Evolutionary conservation across 2,329 filamentous ascomycete genomes (phyloP), one percentile per base, ranked within the genome.

Genomic region (Trichophyton schoenleinii): DNA sequence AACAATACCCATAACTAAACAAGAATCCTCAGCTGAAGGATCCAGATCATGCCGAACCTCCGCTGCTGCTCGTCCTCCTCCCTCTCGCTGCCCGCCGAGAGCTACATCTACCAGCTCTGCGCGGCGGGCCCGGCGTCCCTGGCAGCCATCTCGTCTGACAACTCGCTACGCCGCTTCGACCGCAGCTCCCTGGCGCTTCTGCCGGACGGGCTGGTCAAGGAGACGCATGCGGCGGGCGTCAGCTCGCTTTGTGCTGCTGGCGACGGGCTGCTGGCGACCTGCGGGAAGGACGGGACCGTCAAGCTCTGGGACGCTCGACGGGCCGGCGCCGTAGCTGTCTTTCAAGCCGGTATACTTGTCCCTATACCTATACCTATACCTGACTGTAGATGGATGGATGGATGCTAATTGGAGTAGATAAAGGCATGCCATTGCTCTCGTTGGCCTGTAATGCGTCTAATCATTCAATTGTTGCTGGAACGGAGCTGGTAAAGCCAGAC

Each of bases 381-480:
- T 28, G 34, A 52, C 13, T 58, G 25, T 25, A 41, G 63, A 36
- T 48, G 48, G 15, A 44, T 5, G 2, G 41, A 44, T 44, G 41
- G n/a, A 15, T 58, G 34, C 55, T 58, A 58, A 41, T 28, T 58
- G 36, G 36, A 61, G 22, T 65, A 80, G 80, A 76, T 41, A 78
- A 76, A 63, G 73, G 77, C 44, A 74, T 78, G 3, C 74, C 79
- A 34, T 75, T 84, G 55, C 78, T 83, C 25, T 80, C 82, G 13
- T 69, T 84, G 18, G 77, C 79, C 31, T 80, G 77, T 65, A 74
- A 76, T 63, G 70, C 72, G 3, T 69, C 70, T 42, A 74, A 74
- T 11, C 76, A 80, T 62, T 75, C 75, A 55, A 68, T 84, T 48
- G 82, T 79, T 58, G 78, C 80, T 7, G 83, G 82, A 1, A 82